Evolutionary conservation across 1,284 basidiomycete species (phyloP), one percentile per base, ranked within the genome.

Genomic region (Cerioporus squamosus): DNA sequence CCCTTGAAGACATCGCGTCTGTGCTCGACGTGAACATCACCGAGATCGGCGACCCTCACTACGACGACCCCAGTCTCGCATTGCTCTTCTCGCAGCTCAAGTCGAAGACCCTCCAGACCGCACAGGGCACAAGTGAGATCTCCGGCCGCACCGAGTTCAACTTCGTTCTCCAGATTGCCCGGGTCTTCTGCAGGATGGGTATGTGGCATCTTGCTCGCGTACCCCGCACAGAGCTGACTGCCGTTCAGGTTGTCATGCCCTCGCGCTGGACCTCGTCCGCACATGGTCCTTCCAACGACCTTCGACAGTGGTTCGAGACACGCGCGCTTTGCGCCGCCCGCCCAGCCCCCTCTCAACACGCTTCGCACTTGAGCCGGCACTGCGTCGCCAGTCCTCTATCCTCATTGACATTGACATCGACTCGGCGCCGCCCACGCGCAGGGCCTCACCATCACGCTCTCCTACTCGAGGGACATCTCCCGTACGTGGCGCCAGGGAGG

Each of bases 141-240:
- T 88, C 94, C 0, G 90, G 91, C 31, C 84, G 84, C 54, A 85
- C 88, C 18, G 95, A 97, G 70, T 97, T 94, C 74, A 95, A 93
- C 70, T 98, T 97, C 73, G 93, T 97, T 5, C 79, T 95, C 40
- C 95, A 97, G 75, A 95, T 94, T 65, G 91, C 94, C 1, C 84
- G 93, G 22, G 93, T 96, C 2, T 94, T 98, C 69, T 93, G 89
- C 68, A 81, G 93, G 53, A 95, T 97, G 94, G 95, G 95, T 94
- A 63, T 55, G 87, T 72, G 33, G n/a, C 43, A 9, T 23, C 12
- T 14, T 31, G 22, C 14, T 40, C 44, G 23, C 38, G 23, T 31
- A n/a, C 31, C 22, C 17, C 40, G 38, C 39, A 55, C 48, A 18
- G 29, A 23, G 17, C 47, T 39, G 22, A 23, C 9, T 15, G 12